Base-by-base conservation (phyloP, 345 rosid genomes). In the Capsella bursapastoris region DNA sequence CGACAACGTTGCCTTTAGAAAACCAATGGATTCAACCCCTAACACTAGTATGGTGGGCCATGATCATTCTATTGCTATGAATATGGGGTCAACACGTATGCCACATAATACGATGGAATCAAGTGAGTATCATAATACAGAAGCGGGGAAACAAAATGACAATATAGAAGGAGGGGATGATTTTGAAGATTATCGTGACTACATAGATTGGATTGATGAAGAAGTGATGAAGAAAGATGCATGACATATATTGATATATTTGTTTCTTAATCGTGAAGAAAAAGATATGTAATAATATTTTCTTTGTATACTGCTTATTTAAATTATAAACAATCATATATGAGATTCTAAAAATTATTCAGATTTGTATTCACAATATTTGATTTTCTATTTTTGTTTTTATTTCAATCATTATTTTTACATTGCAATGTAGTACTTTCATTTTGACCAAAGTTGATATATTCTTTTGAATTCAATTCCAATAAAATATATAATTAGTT, bases 291-390 rank as follows among this genome's bases (percentile, higher is more conserved):
- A 22, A 22, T 22, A 22, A 22, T 22, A 22, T 22, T 22, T 22
- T 22, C 25, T 22, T 22, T 22, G 18, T 27, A 5, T 43, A 29
- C 2, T 68, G 32, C 32, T 38, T 29, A 44, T 31, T 31, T 3
- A 57, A 29, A 2, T 6, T 9, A 43, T 43, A 43, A 43, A 61
- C 28, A 72, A 63, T 52, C 48, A 34, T 68, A n/a, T 58, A 6
- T 3, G 6, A 72, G 27, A 63, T 43, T 52, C 13, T 15, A 31
- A 18, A 28, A 16, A 3, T 51, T 51, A 50, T 71, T 28, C 12
- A 34, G 38, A 14, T 37, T 34, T 10, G 49, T 10, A 12, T 5
- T 37, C 0, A 11, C 8, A 16, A 13, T 22, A 16, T 70, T 25
- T 45, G n/a, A 22, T 48, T 48, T 64, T 64, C 14, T 2, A 14